Evolutionary conservation across 768 basidiomycete genomes (phyloP).

Genomic region (Pisolithus orientalis): DNA sequence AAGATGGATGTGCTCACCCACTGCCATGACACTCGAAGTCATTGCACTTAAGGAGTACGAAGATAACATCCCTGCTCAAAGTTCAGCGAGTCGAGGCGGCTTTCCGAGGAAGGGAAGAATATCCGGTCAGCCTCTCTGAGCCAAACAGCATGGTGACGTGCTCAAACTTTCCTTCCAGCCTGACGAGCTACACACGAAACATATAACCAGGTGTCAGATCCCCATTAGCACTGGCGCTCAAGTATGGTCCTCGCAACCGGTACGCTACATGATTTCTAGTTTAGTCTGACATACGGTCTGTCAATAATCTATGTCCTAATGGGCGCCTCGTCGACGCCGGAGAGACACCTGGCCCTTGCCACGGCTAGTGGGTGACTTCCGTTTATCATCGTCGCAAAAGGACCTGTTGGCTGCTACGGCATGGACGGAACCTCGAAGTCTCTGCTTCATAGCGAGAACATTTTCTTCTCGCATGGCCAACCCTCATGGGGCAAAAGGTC

Average conservation of each 20-base stretch:
- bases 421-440: too few relatives aligned
- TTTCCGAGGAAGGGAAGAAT: constrained; percentile 52
- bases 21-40: constrained; percentile 30
- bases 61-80: constrained; percentile 40
- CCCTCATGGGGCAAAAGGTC: too few relatives aligned
- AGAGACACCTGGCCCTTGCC: too few relatives aligned
- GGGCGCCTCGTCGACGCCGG: constrained; percentile 16
- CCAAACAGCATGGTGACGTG: neutral
- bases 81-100: constrained; percentile 42
- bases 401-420: too few relatives aligned
- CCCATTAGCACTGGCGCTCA: constrained; percentile 64
- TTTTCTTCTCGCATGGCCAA: too few relatives aligned
- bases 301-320: too few relatives aligned
- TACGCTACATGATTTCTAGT: constrained; percentile 60
- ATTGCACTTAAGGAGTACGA: constrained; percentile 35
- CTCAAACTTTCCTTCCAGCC: constrained; percentile 20
- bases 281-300: constrained; percentile 19
- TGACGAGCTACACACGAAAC: constrained; percentile 65
- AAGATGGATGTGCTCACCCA: constrained; percentile 44
- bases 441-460: too few relatives aligned
- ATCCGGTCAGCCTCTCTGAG: constrained; percentile 29
- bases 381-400: too few relatives aligned
- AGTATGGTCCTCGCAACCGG: constrained; percentile 61
- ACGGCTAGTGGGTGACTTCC: too few relatives aligned
- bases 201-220: constrained; percentile 62